Percentiles rank a stretch among this genome's conserved stretches.
Conservation (phyloP, 2,329 filamentous ascomycete genomes). For the Diplodia seriata region DNA sequence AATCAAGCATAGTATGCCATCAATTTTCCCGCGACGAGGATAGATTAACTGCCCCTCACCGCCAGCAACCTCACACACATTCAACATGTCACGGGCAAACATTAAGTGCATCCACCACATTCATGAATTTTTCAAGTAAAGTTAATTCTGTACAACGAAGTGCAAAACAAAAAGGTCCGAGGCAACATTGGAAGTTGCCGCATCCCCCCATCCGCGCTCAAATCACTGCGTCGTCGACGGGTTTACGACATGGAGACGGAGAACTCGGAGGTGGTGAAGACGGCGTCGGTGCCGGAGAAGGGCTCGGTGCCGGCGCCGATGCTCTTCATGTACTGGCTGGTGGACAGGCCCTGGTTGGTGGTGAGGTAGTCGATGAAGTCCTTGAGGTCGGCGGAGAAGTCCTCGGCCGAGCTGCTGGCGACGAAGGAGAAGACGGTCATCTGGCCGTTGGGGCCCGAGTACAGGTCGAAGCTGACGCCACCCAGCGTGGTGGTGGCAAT, state of each 20-base stretch:
- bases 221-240: too few relatives aligned
- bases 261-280: constrained; percentile 53
- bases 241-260: constrained; percentile 37
- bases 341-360: constrained; percentile 55
- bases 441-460: constrained; percentile 64
- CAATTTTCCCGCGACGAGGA: background rate
- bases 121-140: background rate
- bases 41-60: background rate
- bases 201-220: background rate
- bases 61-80: background rate
- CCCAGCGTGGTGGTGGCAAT: constrained; percentile 63
- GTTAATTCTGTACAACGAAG: background rate
- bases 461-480: constrained; percentile 65
- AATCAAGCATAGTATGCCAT: background rate
- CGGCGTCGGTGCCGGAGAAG: constrained; percentile 59
- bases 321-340: constrained; percentile 61
- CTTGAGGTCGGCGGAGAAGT: constrained; percentile 64
- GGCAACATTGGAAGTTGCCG: background rate
- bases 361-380: constrained; percentile 65
- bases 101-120: background rate
- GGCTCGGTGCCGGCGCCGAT: constrained; percentile 65
- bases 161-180: background rate
- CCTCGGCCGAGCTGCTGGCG: constrained; percentile 54
- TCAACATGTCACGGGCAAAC: background rate
- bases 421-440: constrained; percentile 70